Base-by-base conservation (phyloP, 805 yeast genomes). In the Vanderwaltozyma verrucispora region DNA sequence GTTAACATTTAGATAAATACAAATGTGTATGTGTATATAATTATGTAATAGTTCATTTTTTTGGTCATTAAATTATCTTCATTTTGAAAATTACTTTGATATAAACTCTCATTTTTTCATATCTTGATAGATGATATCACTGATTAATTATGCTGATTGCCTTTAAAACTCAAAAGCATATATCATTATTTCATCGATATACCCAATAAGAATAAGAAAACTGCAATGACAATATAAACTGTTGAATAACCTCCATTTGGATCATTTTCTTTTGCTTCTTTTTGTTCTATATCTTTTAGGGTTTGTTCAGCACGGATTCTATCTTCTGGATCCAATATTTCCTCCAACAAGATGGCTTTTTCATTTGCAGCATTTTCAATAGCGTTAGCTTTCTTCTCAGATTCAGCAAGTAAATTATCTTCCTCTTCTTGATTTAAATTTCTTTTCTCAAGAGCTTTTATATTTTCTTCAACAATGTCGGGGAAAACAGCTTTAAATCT, bases 401-500 rank as follows among this genome's bases (percentile, higher is more conserved):
- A 32, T 28, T 37, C 40, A n/a, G 31, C 29, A 7, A 30, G 13
- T 16, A 15, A 25, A 19, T 34, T 37, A 21, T 38, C 15, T 14
- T 37, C 39, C n/a, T 37, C 36, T 12, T 30, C 35, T 27, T 30
- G 30, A 31, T 44, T 33, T 32, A 41, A 39, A 30, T 33, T 37
- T 20, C 33, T 29, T 31, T 43, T 40, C 23, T 51, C 57, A 15
- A 54, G 37, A 32, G 54, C 52, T 23, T 39, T 40, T 24, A 56
- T 35, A 36, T 56, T 58, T 9, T 38, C 33, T 15, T 59, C 67
- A 12, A 69, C 71, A 33, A 76, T 54, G n/a, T 84, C 94, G 1
- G 87, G 82, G 55, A 88, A 89, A 20, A 78, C 73, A 42, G 62
- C 57, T 19, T 47, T 53, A 53, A 89, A 89, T 37, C 75, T 62